These are phyloP conservation scores for Entomortierella parvispora DNA, from an alignment of 192 early-diverging fungal genomes.

Conservation along the genomic window DNA sequence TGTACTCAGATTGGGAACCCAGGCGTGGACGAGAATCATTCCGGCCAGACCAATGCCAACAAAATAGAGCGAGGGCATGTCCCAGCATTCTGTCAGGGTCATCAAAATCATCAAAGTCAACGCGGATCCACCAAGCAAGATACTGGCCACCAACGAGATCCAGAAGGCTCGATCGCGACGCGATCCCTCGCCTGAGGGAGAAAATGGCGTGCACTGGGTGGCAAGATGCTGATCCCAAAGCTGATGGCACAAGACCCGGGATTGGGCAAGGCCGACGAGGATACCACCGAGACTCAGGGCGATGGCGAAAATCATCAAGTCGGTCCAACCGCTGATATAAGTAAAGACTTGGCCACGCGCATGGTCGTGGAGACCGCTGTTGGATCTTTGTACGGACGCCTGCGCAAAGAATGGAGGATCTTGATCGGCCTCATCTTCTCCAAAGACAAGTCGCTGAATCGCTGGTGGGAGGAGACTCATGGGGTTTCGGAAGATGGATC, in stretches of 20 bases:
- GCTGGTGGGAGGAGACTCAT: no score
- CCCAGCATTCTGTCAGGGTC: constrained; percentile 45
- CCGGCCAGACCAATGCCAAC: constrained; percentile 39
- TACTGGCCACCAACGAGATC: constrained; percentile 4
- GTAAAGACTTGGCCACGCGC: constrained; percentile 10
- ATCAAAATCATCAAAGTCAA: constrained; percentile 25
- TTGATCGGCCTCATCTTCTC: no score
- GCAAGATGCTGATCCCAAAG: neutral
- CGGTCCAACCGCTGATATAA: constrained; percentile 23
- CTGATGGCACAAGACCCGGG: constrained; percentile 13
- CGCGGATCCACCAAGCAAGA: constrained; percentile 10
- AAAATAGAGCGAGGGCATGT: constrained; percentile 41
- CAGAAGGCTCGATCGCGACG: neutral
- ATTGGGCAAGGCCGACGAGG: constrained; percentile 27
- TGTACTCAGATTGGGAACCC: constrained; percentile 21
- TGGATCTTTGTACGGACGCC: neutral
- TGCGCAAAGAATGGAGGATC: constrained; percentile 7
- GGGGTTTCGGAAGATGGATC: no score
- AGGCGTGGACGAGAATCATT: constrained; percentile 36
- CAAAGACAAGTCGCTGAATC: no score
- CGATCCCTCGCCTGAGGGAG: no score
- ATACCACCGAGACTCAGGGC: constrained; percentile 28
- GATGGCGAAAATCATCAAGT: constrained; percentile 28
- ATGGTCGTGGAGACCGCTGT: neutral
- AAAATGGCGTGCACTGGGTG: neutral